Conservation (phyloP, 73 alveolate species). For the Tetrahymena thermophila region DNA sequence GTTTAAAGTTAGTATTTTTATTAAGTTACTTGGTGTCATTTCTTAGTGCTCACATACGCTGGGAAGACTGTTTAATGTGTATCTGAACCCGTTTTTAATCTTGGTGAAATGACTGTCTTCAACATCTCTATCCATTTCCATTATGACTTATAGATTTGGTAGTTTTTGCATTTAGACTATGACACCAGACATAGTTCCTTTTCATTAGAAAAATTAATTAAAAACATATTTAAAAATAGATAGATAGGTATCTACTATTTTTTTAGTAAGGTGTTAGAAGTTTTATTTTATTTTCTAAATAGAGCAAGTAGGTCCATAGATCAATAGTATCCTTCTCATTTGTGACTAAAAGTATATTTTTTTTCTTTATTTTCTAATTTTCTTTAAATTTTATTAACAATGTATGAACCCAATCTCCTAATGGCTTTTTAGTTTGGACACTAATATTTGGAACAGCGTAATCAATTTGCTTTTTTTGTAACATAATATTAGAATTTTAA, state of each 20-base stretch:
- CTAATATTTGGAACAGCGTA: background rate
- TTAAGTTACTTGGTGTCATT: background rate
- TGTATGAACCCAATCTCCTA: background rate
- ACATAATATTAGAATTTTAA: background rate
- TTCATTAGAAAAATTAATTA: background rate
- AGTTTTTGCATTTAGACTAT: background rate
- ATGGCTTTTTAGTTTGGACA: background rate
- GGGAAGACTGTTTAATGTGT: background rate
- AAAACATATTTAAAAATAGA: background rate
- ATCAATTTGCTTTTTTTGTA: background rate
- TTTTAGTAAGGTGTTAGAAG: background rate
- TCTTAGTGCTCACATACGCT: background rate
- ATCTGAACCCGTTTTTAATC: background rate
- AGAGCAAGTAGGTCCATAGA: background rate
- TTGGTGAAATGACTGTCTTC: background rate
- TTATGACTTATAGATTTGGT: background rate
- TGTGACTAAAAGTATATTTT: background rate
- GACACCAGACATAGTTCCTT: background rate
- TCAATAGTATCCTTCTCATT: background rate
- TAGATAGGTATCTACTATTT: background rate
- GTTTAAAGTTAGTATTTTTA: too few relatives aligned
- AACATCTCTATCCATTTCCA: background rate
- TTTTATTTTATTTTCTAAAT: background rate
- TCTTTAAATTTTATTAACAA: background rate
- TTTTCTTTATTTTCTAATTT: background rate